A percentile compares a stretch with the other conserved stretches of the same genome.
These are phyloP conservation scores for Camillea tinctor DNA, from an alignment of 2,329 filamentous ascomycete genomes.

Conservation along the genomic window DNA sequence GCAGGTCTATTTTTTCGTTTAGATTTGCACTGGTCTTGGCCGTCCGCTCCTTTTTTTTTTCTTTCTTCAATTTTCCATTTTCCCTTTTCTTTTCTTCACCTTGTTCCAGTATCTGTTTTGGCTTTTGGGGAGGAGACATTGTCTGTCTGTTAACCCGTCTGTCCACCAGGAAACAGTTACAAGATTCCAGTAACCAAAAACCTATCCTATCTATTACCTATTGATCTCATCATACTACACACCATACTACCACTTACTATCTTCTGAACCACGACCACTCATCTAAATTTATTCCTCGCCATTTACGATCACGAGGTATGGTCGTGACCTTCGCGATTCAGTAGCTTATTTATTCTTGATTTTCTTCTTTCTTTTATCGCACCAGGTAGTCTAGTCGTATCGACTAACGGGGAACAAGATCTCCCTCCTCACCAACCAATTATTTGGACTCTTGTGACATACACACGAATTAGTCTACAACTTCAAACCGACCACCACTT, in stretches of 20 bases:
- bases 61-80: conserved; percentile 19
- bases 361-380: background rate
- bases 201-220: too few species aligned
- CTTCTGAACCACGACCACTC: conserved; percentile 9
- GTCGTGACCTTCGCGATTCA: background rate
- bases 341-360: background rate
- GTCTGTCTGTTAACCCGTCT: conserved; percentile 21
- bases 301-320: conserved; percentile 1
- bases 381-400: background rate
- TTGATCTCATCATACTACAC: too few species aligned
- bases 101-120: conserved; percentile 27
- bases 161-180: conserved; percentile 18
- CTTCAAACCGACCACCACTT: conserved; percentile 5
- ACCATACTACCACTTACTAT: conserved; percentile 3
- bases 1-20: conserved; percentile 42
- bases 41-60: conserved; percentile 57
- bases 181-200: conserved; percentile 2
- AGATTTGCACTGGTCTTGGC: conserved; percentile 58
- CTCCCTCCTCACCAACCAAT: background rate
- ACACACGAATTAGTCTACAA: conserved; percentile 12
- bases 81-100: conserved; percentile 24
- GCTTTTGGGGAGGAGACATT: conserved; percentile 19
- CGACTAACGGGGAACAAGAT: background rate
- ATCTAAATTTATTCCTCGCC: background rate
- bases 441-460: background rate